Evolutionary conservation across 1,284 basidiomycete genomes (phyloP).

Genomic region (Cryptococcus sp.): DNA sequence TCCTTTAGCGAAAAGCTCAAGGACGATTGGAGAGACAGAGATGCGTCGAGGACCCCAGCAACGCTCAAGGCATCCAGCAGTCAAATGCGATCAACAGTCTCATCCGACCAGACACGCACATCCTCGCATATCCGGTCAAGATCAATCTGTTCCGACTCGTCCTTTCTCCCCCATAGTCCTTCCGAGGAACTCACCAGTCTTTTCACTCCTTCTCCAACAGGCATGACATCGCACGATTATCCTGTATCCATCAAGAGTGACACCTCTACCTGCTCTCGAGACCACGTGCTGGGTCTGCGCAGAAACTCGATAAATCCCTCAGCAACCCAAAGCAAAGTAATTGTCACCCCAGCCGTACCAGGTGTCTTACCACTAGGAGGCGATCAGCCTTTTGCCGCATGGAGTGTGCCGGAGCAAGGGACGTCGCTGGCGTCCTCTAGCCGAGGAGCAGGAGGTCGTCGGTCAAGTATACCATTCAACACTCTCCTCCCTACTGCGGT

Average conservation of each 20-base stretch:
- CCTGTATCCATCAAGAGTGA: slow-evolving; percentile 14
- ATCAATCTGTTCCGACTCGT: neutral
- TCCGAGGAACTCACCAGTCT: slow-evolving; percentile 21
- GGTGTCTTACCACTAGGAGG: slow-evolving; percentile 32
- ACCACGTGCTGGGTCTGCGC: slow-evolving; percentile 22
- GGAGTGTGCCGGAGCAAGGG: slow-evolving; percentile 16
- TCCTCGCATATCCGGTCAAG: neutral
- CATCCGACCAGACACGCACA: neutral
- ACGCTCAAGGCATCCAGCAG: neutral
- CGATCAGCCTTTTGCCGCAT: slow-evolving; percentile 27
- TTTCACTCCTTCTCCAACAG: slow-evolving; percentile 16
- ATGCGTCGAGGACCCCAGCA: neutral
- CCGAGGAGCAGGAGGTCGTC: neutral
- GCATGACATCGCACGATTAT: slow-evolving; percentile 3
- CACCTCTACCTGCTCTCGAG: slow-evolving; percentile 16
- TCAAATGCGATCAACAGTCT: no score
- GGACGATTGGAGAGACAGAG: neutral
- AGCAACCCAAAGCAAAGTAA: slow-evolving; percentile 12
- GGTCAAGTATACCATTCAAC: no score
- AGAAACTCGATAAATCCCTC: slow-evolving; percentile 8
- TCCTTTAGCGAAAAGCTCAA: neutral
- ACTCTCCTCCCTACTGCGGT: no score
- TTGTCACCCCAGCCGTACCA: slow-evolving; percentile 21
- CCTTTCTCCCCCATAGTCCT: neutral
- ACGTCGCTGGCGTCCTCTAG: neutral